Percentiles rank a stretch among this genome's conserved stretches.
phyloP scores from a whole-genome alignment of 2,329 filamentous ascomycete genomes.

The Fusarium zealandicum region DNA sequence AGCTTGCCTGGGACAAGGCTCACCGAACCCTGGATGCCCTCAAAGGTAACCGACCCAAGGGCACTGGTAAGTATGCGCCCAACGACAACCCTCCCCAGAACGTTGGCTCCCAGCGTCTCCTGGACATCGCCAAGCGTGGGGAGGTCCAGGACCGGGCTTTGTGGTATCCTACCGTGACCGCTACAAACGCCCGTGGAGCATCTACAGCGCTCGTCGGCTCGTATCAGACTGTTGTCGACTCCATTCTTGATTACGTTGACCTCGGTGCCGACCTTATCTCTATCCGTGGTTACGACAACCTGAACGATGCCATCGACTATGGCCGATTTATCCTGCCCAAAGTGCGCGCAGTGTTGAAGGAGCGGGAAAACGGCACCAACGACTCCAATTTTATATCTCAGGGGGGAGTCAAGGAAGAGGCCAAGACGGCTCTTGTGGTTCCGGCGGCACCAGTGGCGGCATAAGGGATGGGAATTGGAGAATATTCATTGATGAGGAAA shows the following conservation, averaged over 20 bases:
- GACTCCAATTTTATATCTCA: background rate
- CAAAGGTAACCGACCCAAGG: constrained; percentile 51
- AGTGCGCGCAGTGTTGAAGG: constrained; percentile 51
- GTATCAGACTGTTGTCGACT: constrained; percentile 59
- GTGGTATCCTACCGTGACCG: constrained; percentile 70
- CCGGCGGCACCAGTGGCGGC: constrained; percentile 3
- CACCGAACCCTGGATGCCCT: constrained; percentile 62
- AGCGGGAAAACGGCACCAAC: constrained; percentile 34
- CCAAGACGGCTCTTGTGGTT: background rate
- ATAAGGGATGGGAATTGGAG: background rate
- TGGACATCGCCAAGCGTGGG: constrained; percentile 62
- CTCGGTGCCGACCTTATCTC: constrained; percentile 64
- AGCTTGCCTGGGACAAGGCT: constrained; percentile 68
- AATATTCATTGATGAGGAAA: no score
- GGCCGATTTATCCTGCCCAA: constrained; percentile 61
- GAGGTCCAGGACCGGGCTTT: constrained; percentile 67
- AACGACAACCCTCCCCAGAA: constrained; percentile 56
- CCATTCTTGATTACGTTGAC: constrained; percentile 64
- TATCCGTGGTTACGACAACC: constrained; percentile 67
- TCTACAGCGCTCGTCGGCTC: constrained; percentile 66
- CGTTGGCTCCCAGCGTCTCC: constrained; percentile 63
- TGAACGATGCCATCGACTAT: constrained; percentile 67
- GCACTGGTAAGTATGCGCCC: constrained; percentile 39
- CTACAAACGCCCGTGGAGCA: constrained; percentile 65
- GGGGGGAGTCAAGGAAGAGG: constrained; percentile 1